Evolutionary conservation across 257 asterid species (phyloP).

Genomic region (Linderniella brevidens): DNA sequence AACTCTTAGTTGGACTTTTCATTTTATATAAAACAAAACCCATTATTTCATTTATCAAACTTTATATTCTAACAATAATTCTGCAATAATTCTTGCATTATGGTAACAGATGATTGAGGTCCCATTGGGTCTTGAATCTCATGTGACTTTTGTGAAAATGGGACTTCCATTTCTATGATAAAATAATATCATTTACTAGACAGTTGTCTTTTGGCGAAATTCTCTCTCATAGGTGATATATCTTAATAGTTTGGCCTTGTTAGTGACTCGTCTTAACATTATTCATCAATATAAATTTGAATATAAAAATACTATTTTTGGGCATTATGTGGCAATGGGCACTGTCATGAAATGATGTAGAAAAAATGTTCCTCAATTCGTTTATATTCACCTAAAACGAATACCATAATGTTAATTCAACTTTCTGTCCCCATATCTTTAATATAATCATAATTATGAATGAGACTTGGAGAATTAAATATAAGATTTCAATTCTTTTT

Average conservation of each 20-base stretch:
- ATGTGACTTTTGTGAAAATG: slow-evolving; percentile 33
- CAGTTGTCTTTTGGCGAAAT: slow-evolving; percentile 29
- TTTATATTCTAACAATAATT: slow-evolving; percentile 10
- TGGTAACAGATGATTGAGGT: slow-evolving; percentile 37
- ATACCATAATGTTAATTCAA: slow-evolving; percentile 14
- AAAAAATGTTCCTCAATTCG: slow-evolving; percentile 17
- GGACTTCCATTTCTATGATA: neutral
- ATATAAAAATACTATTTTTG: slow-evolving; percentile 9
- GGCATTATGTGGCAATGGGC: slow-evolving; percentile 17
- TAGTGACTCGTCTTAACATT: slow-evolving; percentile 15
- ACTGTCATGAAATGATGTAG: slow-evolving; percentile 19
- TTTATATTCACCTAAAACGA: slow-evolving; percentile 34
- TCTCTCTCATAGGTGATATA: slow-evolving; percentile 22
- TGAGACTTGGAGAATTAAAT: too few species aligned
- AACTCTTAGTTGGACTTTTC: neutral
- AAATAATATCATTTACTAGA: slow-evolving; percentile 15
- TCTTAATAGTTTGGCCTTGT: slow-evolving; percentile 42
- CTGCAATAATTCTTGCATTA: slow-evolving; percentile 48
- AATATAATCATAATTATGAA: neutral
- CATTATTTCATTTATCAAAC: too few species aligned
- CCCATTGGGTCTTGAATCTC: slow-evolving; percentile 50
- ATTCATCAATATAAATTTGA: slow-evolving; percentile 6
- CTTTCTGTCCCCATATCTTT: slow-evolving; percentile 14
- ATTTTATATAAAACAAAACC: too few species aligned
- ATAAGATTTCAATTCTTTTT: too few species aligned